phyloP scores from a whole-genome alignment of 805 yeast species.

The Candida sonorensis region DNA sequence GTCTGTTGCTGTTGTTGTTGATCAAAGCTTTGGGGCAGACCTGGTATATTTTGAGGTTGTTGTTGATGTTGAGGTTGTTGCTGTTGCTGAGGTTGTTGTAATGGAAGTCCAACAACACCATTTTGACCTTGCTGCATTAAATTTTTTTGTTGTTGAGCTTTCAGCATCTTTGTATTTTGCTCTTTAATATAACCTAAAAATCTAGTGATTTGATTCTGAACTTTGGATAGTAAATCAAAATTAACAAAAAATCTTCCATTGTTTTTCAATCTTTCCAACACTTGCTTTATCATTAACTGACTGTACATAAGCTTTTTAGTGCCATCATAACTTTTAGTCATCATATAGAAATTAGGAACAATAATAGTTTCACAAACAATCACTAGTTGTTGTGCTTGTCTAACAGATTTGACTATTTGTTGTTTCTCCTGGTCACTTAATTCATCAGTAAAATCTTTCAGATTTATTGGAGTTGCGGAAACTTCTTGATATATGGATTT shows the following conservation, averaged over 20 bases:
- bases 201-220: conserved; percentile 65
- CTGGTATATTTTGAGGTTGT: conserved; percentile 13
- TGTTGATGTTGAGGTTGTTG: conserved; percentile 11
- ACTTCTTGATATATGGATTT: conserved; percentile 65
- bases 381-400: conserved; percentile 50
- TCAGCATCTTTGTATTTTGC: conserved; percentile 28
- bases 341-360: conserved; percentile 68
- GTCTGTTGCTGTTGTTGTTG: conserved; percentile 5
- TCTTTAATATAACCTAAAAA: conserved; percentile 72
- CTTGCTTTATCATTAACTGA: conserved; percentile 71
- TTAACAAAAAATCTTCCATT: conserved; percentile 53
- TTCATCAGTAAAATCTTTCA: conserved; percentile 58
- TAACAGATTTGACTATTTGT: conserved; percentile 47
- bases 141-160: conserved; percentile 13
- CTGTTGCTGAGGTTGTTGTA: conserved; percentile 5
- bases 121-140: conserved; percentile 18
- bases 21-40: conserved; percentile 11
- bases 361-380: conserved; percentile 62
- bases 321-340: conserved; percentile 69
- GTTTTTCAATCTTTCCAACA: conserved; percentile 56
- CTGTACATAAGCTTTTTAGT: conserved; percentile 72
- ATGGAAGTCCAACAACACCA: too few relatives aligned
- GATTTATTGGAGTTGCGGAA: conserved; percentile 53
- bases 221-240: conserved; percentile 64
- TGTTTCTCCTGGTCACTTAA: conserved; percentile 61